These are phyloP conservation scores for Danielia reshetovae DNA, from an alignment of 805 yeast species.

Conservation along the genomic window DNA sequence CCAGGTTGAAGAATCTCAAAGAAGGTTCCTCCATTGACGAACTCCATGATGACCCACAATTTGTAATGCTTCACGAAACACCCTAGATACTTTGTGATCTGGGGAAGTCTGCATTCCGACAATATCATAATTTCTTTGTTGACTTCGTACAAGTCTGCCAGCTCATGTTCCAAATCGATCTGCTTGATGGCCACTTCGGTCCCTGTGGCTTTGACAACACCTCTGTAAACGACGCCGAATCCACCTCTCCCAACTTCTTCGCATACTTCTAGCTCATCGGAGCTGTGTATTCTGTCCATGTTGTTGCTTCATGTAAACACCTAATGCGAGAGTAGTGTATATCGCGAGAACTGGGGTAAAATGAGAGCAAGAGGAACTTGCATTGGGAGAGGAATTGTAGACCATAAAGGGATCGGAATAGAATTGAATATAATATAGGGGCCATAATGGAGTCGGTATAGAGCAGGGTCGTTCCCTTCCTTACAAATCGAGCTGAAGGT, in stretches of 20 bases:
- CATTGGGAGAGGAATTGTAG: too few relatives aligned
- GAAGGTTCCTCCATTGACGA: slow-evolving; percentile 73
- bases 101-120: slow-evolving; percentile 59
- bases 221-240: slow-evolving; percentile 73
- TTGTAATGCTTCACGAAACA: slow-evolving; percentile 67
- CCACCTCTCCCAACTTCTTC: slow-evolving; percentile 73
- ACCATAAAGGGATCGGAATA: too few relatives aligned
- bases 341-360: too few relatives aligned
- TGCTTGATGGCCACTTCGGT: slow-evolving; percentile 57
- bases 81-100: slow-evolving; percentile 66
- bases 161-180: slow-evolving; percentile 68
- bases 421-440: too few relatives aligned
- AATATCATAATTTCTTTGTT: slow-evolving; percentile 68
- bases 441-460: too few relatives aligned
- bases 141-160: slow-evolving; percentile 61
- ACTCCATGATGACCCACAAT: slow-evolving; percentile 81
- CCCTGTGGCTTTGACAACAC: slow-evolving; percentile 42
- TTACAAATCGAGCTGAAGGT: too few relatives aligned
- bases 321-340: too few relatives aligned
- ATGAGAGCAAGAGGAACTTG: too few relatives aligned
- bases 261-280: slow-evolving; percentile 40
- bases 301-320: not conserved
- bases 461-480: too few relatives aligned
- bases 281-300: slow-evolving; percentile 22
- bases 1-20: slow-evolving; percentile 59